These are phyloP conservation scores for Tuber melanosporum DNA, from an alignment of 495 filamentous ascomycete genomes.

Conservation along the genomic window DNA sequence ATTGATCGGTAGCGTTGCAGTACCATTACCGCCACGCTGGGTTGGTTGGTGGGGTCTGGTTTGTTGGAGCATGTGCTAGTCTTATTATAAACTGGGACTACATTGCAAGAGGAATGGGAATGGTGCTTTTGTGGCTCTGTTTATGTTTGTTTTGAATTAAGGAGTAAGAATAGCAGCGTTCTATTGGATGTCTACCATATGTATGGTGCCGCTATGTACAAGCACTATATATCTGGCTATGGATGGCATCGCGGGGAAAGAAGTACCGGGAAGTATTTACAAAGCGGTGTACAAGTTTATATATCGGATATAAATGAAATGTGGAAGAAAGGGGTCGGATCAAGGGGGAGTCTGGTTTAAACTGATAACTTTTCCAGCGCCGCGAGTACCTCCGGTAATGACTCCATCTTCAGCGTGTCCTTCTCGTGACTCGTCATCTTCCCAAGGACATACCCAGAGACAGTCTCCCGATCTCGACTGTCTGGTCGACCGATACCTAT, in stretches of 20 bases:
- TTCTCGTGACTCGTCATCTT: constrained; percentile 55
- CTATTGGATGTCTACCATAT: neutral
- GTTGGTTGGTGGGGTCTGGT: neutral
- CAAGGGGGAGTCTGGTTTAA: neutral
- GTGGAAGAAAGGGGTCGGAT: neutral
- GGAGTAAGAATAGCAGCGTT: neutral
- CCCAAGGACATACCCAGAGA: constrained; percentile 62
- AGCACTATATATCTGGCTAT: neutral
- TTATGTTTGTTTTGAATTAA: neutral
- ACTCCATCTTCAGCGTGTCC: constrained; percentile 32
- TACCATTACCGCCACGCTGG: neutral
- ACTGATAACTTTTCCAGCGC: constrained; percentile 22
- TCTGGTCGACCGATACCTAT: constrained; percentile 65
- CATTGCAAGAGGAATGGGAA: neutral
- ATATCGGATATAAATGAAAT: neutral
- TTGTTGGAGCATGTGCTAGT: constrained; percentile 1
- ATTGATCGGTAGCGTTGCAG: neutral
- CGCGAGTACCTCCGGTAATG: constrained; percentile 23
- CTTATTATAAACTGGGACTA: neutral
- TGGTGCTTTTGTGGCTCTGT: neutral
- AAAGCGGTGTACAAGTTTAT: neutral
- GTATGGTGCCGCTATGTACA: neutral
- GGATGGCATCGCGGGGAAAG: neutral
- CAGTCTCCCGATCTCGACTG: constrained; percentile 52
- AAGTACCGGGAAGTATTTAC: neutral